These are phyloP conservation scores for Ampelomyces quisqualis DNA, from an alignment of 2,329 filamentous ascomycete species.

Conservation along the genomic window DNA sequence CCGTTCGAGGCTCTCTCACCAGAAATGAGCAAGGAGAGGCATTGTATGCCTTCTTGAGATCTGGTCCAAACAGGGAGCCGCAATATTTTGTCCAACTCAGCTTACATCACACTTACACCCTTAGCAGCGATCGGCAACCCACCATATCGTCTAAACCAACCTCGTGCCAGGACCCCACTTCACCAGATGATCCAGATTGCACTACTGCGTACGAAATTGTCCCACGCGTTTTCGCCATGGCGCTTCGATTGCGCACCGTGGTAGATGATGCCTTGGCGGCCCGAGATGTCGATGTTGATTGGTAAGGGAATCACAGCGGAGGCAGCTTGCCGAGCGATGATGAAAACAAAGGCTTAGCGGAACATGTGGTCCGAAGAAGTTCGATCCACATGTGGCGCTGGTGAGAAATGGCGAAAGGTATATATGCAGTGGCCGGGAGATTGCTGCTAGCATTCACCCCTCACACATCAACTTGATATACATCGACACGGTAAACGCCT, in stretches of 20 bases:
- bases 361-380: constrained; percentile 6
- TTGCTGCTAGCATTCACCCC: too few species aligned
- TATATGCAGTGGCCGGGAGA: constrained; percentile 8
- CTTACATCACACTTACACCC: constrained; percentile 6
- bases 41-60: too few species aligned
- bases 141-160: constrained; percentile 14
- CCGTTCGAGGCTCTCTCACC: too few species aligned
- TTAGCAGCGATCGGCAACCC: constrained; percentile 11
- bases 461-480: too few species aligned
- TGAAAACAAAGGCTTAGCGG: constrained; percentile 6
- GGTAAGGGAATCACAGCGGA: constrained; percentile 5
- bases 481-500: too few species aligned
- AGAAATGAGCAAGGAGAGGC: too few species aligned
- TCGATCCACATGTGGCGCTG: constrained; percentile 9
- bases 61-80: neutral
- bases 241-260: constrained; percentile 5
- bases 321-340: constrained; percentile 2
- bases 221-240: constrained; percentile 12
- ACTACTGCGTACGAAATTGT: constrained; percentile 9
- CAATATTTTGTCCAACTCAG: neutral
- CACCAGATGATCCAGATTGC: constrained; percentile 10
- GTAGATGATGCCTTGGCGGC: constrained; percentile 7
- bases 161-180: constrained; percentile 11
- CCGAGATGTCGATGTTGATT: constrained; percentile 9
- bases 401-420: constrained; percentile 3